Evolutionary conservation across 768 basidiomycete species (phyloP), one percentile per base, ranked within the genome.

Genomic region (Rhodotorula diobovata): DNA sequence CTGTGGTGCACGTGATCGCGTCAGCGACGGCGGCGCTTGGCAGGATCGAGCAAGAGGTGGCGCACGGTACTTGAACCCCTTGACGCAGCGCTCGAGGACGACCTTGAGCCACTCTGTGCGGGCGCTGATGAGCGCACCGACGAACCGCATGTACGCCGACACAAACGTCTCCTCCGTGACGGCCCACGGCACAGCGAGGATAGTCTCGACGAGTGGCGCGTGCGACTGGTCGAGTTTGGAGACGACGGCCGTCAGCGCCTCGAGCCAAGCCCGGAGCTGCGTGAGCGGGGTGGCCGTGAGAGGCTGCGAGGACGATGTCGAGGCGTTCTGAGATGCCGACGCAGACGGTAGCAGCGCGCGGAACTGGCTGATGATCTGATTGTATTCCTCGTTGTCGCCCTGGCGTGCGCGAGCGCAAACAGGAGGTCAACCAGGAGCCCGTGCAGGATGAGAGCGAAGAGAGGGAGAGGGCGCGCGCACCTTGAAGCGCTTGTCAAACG

Each of bases 301-400:
- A 15, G 41, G 35, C 30, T 84, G 82, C 5, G 86, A 87, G 80
- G 75, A 34, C 71, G 78, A 48, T 73, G 76, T 5, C 79, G 80
- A 58, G 10, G 63, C 35, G 23, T 28, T 37, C 3, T 63, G 51
- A 7, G 57, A 35, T 14, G 56, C 20, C 9, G 61, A 34, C 7
- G 68, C 56, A 14, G 61, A 64, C 30, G 73, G 73, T 9, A 71
- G 61, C 35, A 75, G 64, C n/a, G 64, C 43, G 32, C 70, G 70
- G 75, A 99, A 97, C 74, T 94, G 91, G 65, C 88, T 84, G 12
- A 97, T 87, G 43, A 99, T 87, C 73, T 94, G 90, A 73, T 96
- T 88, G 79, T 92, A 98, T 28, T 88, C 84, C 59, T 88, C 87
- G 67, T 84, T 83, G 67, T 85, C 83, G 54, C 91, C 90, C 90